Evolutionary conservation across 1,139 yeast genomes (phyloP), one percentile per base, ranked within the genome.

Genomic region (Diutina catenulata): DNA sequence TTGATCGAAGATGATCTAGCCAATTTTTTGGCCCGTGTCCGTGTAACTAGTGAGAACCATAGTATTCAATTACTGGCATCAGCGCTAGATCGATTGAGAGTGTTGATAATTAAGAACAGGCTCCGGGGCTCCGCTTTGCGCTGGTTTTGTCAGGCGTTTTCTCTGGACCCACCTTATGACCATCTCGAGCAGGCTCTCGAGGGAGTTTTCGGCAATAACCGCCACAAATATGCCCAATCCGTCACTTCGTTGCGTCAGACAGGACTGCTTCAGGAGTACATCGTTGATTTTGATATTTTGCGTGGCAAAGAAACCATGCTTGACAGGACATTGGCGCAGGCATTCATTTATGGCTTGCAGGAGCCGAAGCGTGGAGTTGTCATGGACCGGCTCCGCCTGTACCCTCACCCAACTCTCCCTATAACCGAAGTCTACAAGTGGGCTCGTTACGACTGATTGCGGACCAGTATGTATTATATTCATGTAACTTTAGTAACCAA

Each of bases 151-250:
- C 16, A 21, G 5, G 18, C 15, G 14, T 31, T 24, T 24, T 19
- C 35, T 11, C 35, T 5, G 16, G 19, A 31, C 14, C 35, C 35
- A 5, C 4, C 14, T 11, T 31, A 21, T 14, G 24, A 21, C 16
- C 25, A 31, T 18, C 35, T 31, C 35, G 35, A 31, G 35, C 35
- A 19, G 35, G 35, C 35, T n/a, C 35, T 31, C 11, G 35, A 31
- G 35, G 15, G 20, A 19, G 35, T 31, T 4, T 31, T 24, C 25
- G 35, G 35, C 15, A 31, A 19, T 13, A n/a, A n/a, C n/a, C n/a
- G n/a, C n/a, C n/a, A n/a, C n/a, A n/a, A n/a, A n/a, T n/a, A n/a
- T n/a, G n/a, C n/a, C n/a, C n/a, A n/a, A n/a, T n/a, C n/a, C n/a
- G n/a, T n/a, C n/a, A n/a, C n/a, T n/a, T n/a, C n/a, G n/a, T n/a